Evolutionary conservation across 768 basidiomycete species (phyloP).

Genomic region (Pisolithus microcarpus): DNA sequence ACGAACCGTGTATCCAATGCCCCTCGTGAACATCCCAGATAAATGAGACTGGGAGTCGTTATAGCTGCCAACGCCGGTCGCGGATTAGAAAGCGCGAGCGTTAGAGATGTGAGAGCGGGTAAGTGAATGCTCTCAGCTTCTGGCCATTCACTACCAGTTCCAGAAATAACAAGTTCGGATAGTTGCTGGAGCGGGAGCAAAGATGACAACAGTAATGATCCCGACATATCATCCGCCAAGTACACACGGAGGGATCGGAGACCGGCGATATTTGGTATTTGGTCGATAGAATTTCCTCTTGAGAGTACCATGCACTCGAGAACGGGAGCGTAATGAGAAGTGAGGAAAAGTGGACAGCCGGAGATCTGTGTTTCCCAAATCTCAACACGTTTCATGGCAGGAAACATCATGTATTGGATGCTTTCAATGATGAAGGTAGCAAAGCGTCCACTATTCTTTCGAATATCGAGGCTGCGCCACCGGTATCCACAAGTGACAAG

Average conservation of each 20-base stretch:
- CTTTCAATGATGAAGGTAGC: not conserved
- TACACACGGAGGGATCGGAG: not conserved
- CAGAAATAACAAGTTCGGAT: not conserved
- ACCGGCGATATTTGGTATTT: not conserved
- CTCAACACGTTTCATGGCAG: not conserved
- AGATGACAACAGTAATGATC: not conserved
- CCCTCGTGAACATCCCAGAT: no score
- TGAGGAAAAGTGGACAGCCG: not conserved
- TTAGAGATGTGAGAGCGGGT: not conserved
- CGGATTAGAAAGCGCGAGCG: not conserved
- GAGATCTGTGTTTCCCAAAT: not conserved
- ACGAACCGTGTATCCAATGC: no score
- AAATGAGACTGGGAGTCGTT: not conserved
- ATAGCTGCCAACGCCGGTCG: not conserved
- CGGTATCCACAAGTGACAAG: not conserved
- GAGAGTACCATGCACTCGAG: not conserved
- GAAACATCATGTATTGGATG: not conserved
- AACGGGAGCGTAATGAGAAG: not conserved
- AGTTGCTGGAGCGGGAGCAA: not conserved
- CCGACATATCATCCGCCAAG: no score
- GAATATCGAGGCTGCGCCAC: not conserved
- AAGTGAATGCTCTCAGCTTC: not conserved
- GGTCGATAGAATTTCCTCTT: not conserved
- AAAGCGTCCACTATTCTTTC: not conserved
- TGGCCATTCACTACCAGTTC: no score